Evolutionary conservation across 176 grass and related monocot genomes (phyloP), one percentile per base, ranked within the genome.

Genomic region (Oryza brachyantha): DNA sequence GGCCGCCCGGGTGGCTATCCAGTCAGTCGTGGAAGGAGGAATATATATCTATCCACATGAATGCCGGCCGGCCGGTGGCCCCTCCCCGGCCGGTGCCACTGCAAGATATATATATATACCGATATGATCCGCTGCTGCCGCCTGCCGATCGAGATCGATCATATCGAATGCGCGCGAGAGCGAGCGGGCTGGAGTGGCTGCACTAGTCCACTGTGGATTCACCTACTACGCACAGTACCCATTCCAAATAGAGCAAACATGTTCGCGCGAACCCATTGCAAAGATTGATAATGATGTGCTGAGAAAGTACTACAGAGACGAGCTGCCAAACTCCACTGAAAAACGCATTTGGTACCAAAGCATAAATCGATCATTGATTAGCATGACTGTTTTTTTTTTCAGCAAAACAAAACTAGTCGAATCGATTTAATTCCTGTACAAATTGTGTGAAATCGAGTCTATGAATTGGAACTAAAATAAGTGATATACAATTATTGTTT

Each of bases 41-140:
- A n/a, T n/a, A n/a, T n/a, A n/a, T n/a, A n/a, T n/a, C n/a, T 73
- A n/a, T 87, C 85, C 66, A 29, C 78, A 45, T 24, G 59, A 24
- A 28, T 8, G 73, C 55, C 55, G n/a, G 4, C 35, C 35, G 21
- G 3, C 45, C 45, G 43, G 43, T 46, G 43, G 13, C 13, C 13
- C 10, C 41, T 13, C 41, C 41, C 40, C 13, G 3, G 5, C 45
- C 16, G 39, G 1, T 50, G 43, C 13, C 43, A 1, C 31, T 4
- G 43, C 43, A 46, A 50, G 5, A n/a, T n/a, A n/a, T n/a, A n/a
- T n/a, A n/a, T n/a, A n/a, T n/a, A n/a, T n/a, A n/a, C n/a, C n/a
- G n/a, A n/a, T n/a, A n/a, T 16, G 45, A 50, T 50, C 46, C 13
- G 5, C 46, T 2, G 17, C 41, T 32, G 31, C 31, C 31, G 31